Percentiles rank a stretch among this genome's conserved stretches.
Conservation (phyloP, 176 grass and related monocot genomes). For the Ensete ventricosum region DNA sequence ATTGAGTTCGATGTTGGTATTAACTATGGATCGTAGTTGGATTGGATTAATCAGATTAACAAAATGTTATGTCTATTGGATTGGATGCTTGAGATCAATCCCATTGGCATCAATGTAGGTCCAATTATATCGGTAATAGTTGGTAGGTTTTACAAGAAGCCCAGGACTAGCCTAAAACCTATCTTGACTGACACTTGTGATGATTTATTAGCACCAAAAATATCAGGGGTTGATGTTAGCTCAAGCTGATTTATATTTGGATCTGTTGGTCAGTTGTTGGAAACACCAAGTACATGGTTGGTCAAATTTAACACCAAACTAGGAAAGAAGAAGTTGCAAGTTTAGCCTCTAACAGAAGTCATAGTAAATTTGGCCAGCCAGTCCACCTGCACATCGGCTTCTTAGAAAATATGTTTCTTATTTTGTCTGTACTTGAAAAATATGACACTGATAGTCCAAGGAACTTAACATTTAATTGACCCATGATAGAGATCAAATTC, state of each 20-base stretch:
- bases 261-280: neutral
- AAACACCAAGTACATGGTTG: no score
- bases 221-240: neutral
- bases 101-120: neutral
- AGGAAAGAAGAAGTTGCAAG: no score
- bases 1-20: neutral
- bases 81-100: neutral
- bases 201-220: neutral
- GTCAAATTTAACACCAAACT: no score
- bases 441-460: neutral
- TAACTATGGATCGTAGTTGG: neutral
- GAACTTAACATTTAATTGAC: neutral
- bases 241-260: neutral
- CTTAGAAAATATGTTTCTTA: neutral
- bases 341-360: no score
- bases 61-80: neutral
- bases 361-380: neutral
- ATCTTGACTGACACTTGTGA: neutral
- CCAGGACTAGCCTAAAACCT: neutral
- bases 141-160: neutral
- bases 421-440: neutral
- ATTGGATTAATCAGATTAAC: neutral
- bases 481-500: neutral
- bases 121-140: neutral
- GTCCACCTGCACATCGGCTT: neutral